Evolutionary conservation across 495 filamentous ascomycete species (phyloP).

Genomic region (Penicillium verhagenii): DNA sequence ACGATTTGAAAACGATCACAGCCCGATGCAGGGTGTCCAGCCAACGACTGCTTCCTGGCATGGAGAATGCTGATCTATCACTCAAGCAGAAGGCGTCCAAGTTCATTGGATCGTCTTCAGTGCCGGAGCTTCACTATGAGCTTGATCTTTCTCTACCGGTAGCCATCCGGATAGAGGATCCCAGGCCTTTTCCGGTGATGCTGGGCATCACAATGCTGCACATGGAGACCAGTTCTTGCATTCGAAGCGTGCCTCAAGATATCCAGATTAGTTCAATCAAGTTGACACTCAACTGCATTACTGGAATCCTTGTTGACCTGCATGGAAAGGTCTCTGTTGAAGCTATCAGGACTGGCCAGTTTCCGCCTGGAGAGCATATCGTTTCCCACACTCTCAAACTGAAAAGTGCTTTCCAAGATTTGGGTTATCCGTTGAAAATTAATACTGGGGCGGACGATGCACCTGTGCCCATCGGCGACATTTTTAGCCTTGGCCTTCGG

Average conservation of each 20-base stretch:
- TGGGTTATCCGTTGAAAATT: not conserved
- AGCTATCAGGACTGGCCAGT: no score
- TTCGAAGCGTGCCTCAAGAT: not conserved
- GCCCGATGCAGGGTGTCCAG: not conserved
- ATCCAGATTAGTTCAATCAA: not conserved
- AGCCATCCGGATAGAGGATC: not conserved
- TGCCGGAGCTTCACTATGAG: conserved; percentile 7
- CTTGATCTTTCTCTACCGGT: not conserved
- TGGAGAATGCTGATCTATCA: conserved; percentile 7
- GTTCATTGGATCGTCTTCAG: conserved; percentile 13
- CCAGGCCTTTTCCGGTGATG: not conserved
- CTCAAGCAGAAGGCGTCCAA: conserved; percentile 10
- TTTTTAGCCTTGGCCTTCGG: not conserved
- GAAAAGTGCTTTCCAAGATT: not conserved
- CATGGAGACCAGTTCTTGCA: not conserved
- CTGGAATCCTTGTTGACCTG: no score
- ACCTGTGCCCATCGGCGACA: not conserved
- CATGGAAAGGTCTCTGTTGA: no score
- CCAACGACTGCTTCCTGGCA: conserved; percentile 12
- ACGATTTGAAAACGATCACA: not conserved
- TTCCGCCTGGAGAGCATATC: not conserved
- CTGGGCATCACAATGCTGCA: not conserved
- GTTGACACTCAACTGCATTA: not conserved
- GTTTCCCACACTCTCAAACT: not conserved
- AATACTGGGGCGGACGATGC: not conserved